Base-by-base conservation (phyloP, 768 basidiomycete genomes). In the Tephrocybe rancida region DNA sequence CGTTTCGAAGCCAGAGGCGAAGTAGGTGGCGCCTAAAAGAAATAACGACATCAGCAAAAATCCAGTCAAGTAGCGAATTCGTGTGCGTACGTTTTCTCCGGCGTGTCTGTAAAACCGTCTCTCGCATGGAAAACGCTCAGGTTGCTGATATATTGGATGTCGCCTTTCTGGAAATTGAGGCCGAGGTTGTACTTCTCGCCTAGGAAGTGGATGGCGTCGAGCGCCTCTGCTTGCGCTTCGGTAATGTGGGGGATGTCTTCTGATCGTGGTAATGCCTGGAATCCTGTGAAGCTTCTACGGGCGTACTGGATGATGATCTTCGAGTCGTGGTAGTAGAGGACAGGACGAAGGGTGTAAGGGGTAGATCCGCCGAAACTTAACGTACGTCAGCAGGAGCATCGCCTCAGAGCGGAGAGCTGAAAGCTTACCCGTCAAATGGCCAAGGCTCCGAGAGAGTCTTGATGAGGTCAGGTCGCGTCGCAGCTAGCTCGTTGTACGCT, bases 141-240 rank as follows among this genome's bases (percentile, higher is more conserved):
- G 49, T 70, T 76, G 55, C 76, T 78, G 64, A 76, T 75, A 58
- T 76, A 78, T 55, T 78, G 76, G 30, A 78, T 76, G 55, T 78
- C 75, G 37, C 75, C 76, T 58, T 76, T 78, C 57, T 74, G 67
- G 64, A 78, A 76, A 46, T 76, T 75, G 45, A 76, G 66, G 6
- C 64, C 71, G 3, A 78, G 63, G 26, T 72, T 70, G 53, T 70
- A 72, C 49, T 74, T 74, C 57, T 76, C 72, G 3, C 72, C 74
- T 13, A 72, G 51, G 56, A 73, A 78, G 46, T 77, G 75, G 22
- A 78, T 54, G 6, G 70, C 71, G 52, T 78, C 76, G 29, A 78
- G 61, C 7, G 76, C 74, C 55, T 78, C 76, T 3, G 74, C 76
- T 53, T 78, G 76, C 9, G 74, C 75, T 56, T 78, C 76, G 2